phyloP scores from a whole-genome alignment of 129 eudicot genomes.

The Flaveria trinervia region DNA sequence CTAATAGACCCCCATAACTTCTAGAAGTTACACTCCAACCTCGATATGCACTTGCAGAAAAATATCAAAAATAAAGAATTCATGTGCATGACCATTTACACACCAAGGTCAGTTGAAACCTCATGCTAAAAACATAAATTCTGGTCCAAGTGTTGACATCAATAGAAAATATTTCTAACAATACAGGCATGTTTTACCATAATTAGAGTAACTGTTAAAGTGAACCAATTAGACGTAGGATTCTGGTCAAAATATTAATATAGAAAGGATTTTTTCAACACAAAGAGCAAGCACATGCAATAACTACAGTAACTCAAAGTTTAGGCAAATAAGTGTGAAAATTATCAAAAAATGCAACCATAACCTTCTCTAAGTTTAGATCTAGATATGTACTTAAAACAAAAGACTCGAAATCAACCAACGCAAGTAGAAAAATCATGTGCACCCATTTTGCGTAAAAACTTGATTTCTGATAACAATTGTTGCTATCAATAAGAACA shows the following conservation, averaged over 20 bases:
- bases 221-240: background rate
- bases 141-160: background rate
- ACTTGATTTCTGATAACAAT: slow-evolving; percentile 7
- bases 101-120: background rate
- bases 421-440: background rate
- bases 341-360: background rate
- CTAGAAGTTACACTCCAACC: background rate
- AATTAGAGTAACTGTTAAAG: background rate
- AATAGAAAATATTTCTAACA: background rate
- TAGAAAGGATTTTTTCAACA: background rate
- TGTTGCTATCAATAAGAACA: background rate
- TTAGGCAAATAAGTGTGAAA: background rate
- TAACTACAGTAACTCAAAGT: background rate
- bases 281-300: background rate
- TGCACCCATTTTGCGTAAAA: background rate
- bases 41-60: background rate
- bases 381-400: background rate
- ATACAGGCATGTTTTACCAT: background rate
- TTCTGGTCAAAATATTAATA: background rate
- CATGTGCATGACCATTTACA: background rate
- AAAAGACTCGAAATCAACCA: background rate
- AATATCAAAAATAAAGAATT: background rate
- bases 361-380: background rate
- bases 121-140: background rate
- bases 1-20: background rate